Evolutionary conservation across 2,329 filamentous ascomycete genomes (phyloP), one percentile per base, ranked within the genome.

Genomic region (Podosphaera fusca): DNA sequence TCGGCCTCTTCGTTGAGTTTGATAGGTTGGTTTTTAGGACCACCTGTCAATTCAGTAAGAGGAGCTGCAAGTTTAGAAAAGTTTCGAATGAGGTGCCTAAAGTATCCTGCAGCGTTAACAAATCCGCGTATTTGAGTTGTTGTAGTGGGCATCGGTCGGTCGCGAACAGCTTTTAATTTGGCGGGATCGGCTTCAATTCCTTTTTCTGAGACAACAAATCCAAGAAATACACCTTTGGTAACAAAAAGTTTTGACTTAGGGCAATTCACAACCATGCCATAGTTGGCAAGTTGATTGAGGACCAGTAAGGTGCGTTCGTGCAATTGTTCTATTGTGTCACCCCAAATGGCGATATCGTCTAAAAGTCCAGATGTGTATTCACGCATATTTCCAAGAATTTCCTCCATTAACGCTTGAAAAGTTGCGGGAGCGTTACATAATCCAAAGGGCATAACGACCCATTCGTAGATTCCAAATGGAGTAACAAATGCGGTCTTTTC

Each of bases 371-470:
- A 21, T n/a, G 31, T 4, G 34, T 33, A 34, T 2, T 30, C 4
- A n/a, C n/a, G 31, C 4, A 31, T 8, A 30, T 14, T 6, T 6
- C 30, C 47, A 29, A 51, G 45, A 5, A 34, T 34, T 52, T 52
- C 49, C 12, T 52, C 49, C 3, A 52, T 52, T 14, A 52, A 52
- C 2, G 7, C 31, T 55, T 59, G 56, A 38, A 51, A 59, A 8
- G 55, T 57, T 1, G 51, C 46, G 2, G 56, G 52, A 6, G 36
- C 40, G 29, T 57, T 59, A 10, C 21, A 21, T 1, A 59, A 33
- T 1, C 53, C 53, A 40, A 59, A 59, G 9, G 51, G 50, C 40
- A 59, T n/a, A 7, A 59, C 56, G 7, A 42, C 35, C 30, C 36
- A 58, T 38, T 55, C 40, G 33, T 45, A 55, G 30, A 47, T 33